Percentiles rank a stretch among this genome's conserved stretches.
phyloP scores from a whole-genome alignment of 1,139 yeast species.

The Pichia sp. region DNA sequence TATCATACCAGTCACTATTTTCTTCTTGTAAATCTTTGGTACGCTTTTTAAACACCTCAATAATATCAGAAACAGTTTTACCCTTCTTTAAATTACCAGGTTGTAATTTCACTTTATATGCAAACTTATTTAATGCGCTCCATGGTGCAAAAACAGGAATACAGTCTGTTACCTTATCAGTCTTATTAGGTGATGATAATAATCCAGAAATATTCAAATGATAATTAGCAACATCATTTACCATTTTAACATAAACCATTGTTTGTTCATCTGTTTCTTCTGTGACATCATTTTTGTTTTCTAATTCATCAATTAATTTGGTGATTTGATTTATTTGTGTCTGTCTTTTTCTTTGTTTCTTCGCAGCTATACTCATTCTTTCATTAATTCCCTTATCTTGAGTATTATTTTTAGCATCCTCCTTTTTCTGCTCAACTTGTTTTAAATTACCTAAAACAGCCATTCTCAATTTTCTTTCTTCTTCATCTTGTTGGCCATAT shows the following conservation, averaged over 20 bases:
- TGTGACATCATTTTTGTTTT: slow-evolving; percentile 28
- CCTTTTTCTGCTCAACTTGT: slow-evolving; percentile 40
- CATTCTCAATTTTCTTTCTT: slow-evolving; percentile 69
- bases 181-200: slow-evolving; percentile 37
- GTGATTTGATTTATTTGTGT: slow-evolving; percentile 29
- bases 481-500: slow-evolving; percentile 89
- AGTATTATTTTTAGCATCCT: slow-evolving; percentile 19
- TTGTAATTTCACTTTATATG: slow-evolving; percentile 78
- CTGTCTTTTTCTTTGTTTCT: slow-evolving; percentile 26
- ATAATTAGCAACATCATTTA: slow-evolving; percentile 27
- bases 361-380: slow-evolving; percentile 29
- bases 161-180: slow-evolving; percentile 47
- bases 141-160: slow-evolving; percentile 94
- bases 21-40: slow-evolving; percentile 31
- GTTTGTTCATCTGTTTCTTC: slow-evolving; percentile 28
- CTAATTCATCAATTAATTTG: slow-evolving; percentile 30
- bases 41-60: slow-evolving; percentile 47
- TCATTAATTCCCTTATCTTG: slow-evolving; percentile 30
- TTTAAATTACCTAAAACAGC: slow-evolving; percentile 78
- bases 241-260: slow-evolving; percentile 27
- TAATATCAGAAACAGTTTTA: slow-evolving; percentile 66
- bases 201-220: slow-evolving; percentile 23
- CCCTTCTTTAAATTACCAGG: slow-evolving; percentile 91
- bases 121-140: slow-evolving; percentile 65
- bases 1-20: slow-evolving; percentile 64